phyloP scores from a whole-genome alignment of 148 eudicot species.

The Persicaria tinctoria region DNA sequence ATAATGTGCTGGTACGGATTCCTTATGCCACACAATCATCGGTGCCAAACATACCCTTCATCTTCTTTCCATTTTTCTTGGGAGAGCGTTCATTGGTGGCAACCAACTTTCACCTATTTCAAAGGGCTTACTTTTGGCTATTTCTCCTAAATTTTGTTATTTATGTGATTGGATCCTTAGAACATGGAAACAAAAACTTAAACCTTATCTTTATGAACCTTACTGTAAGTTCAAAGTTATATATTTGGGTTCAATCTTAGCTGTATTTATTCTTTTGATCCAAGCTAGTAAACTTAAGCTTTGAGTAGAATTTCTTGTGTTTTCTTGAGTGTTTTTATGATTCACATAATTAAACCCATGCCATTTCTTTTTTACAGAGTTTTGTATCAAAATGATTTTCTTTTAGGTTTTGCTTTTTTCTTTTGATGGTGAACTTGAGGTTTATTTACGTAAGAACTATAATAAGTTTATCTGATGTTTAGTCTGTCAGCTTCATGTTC shows the following conservation, averaged over 20 bases:
- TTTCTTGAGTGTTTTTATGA: neutral
- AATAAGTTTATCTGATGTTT: conserved; percentile 5
- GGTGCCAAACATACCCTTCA: too few relatives aligned
- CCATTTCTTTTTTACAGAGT: neutral
- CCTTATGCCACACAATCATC: too few relatives aligned
- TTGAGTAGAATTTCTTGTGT: neutral
- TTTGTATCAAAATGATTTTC: neutral
- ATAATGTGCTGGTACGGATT: too few relatives aligned
- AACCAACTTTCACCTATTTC: neutral
- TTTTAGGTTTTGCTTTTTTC: neutral
- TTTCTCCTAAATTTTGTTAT: neutral
- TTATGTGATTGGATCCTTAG: neutral
- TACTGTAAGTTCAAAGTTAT: neutral
- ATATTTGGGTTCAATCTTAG: neutral
- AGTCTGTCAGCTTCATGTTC: conserved; percentile 27
- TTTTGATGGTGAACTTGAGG: neutral
- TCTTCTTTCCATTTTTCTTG: neutral
- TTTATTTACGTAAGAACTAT: neutral
- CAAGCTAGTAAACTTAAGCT: neutral
- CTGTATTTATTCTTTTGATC: neutral
- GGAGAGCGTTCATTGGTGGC: neutral
- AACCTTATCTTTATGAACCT: neutral
- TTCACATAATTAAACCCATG: neutral
- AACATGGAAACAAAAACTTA: neutral
- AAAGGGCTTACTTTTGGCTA: conserved; percentile 1